Percentiles rank a stretch among this genome's conserved stretches.
Conservation (phyloP, 306 rosid genomes). For the Fragaria vesca region DNA sequence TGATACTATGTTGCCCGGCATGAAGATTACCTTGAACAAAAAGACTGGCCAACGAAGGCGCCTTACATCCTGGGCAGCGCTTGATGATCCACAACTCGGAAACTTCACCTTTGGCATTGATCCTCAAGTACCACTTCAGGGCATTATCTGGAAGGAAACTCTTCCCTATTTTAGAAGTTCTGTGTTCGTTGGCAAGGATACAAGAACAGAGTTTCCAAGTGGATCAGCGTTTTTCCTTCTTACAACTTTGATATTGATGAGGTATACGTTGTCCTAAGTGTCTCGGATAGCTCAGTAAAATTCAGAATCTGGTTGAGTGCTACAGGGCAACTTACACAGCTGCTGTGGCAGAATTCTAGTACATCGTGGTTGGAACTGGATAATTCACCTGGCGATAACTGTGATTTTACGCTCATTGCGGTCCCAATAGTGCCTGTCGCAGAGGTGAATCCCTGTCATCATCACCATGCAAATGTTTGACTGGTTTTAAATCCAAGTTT, state of each 20-base stretch:
- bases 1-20: conserved; percentile 29
- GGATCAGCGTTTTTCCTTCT: neutral
- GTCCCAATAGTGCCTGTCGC: neutral
- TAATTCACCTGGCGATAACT: neutral
- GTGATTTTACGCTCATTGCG: neutral
- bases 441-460: neutral
- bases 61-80: neutral
- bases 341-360: no score
- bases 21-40: conserved; percentile 13
- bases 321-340: no score
- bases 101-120: neutral
- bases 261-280: neutral
- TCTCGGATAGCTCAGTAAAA: neutral
- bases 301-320: no score
- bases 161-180: neutral
- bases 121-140: neutral
- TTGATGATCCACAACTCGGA: neutral
- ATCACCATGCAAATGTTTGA: conserved; percentile 1
- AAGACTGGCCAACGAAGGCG: neutral
- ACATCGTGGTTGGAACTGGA: no score
- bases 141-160: neutral
- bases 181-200: neutral
- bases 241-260: neutral
- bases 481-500: conserved; percentile 7
- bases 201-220: neutral